A percentile compares a stretch with the other conserved stretches of the same genome.
Evolutionary conservation across 768 basidiomycete species (phyloP).

Genomic region (Suillus subluteus): DNA sequence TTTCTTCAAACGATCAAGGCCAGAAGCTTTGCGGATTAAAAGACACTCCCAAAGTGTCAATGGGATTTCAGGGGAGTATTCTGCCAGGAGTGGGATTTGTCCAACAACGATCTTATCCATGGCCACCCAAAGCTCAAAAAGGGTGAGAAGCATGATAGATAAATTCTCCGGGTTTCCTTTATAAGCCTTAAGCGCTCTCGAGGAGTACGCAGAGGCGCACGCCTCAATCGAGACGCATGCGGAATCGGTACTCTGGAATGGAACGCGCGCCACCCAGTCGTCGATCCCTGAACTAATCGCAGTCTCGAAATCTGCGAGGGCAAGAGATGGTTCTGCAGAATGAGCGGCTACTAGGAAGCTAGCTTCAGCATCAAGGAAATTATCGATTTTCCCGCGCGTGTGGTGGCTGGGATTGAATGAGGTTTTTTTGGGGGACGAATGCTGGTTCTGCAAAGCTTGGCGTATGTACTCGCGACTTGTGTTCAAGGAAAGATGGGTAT

Average conservation of each 20-base stretch:
- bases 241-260: neutral
- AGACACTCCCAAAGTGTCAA: slow-evolving; percentile 29
- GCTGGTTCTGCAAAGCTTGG: slow-evolving; percentile 16
- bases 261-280: slow-evolving; percentile 34
- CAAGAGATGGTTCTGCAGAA: slow-evolving; percentile 17
- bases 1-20: slow-evolving; percentile 30
- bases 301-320: slow-evolving; percentile 42
- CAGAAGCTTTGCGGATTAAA: slow-evolving; percentile 31
- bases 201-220: slow-evolving; percentile 32
- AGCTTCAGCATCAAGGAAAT: slow-evolving; percentile 21
- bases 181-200: slow-evolving; percentile 31
- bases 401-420: slow-evolving; percentile 11
- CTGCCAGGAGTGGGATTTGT: slow-evolving; percentile 30
- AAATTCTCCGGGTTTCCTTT: slow-evolving; percentile 39
- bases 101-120: slow-evolving; percentile 30
- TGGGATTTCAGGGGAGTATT: slow-evolving; percentile 40
- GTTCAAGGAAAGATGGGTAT: slow-evolving; percentile 39
- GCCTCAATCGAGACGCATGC: slow-evolving; percentile 26
- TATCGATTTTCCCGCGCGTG: slow-evolving; percentile 19
- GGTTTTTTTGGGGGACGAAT: neutral
- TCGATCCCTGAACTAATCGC: slow-evolving; percentile 36
- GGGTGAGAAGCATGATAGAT: slow-evolving; percentile 47
- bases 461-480: slow-evolving; percentile 34
- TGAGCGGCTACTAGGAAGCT: slow-evolving; percentile 17
- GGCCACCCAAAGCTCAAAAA: slow-evolving; percentile 42